A percentile compares a stretch with the other conserved stretches of the same genome.
Evolutionary conservation across 1,139 yeast genomes (phyloP).

Genomic region (Magnusiomyces paraingens): DNA sequence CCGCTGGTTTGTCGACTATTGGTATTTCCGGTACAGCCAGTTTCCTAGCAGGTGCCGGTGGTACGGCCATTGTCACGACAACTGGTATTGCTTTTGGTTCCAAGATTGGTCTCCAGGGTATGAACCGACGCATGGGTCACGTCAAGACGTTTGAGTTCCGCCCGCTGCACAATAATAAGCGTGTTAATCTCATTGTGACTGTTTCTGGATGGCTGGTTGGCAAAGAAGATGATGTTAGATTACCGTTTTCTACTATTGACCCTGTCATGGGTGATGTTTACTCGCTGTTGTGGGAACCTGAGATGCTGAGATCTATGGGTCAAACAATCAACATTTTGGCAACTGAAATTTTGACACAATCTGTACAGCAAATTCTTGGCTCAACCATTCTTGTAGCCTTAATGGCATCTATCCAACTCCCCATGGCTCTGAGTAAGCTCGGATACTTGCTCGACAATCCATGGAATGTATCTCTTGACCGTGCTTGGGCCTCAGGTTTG

Average conservation of each 20-base stretch:
- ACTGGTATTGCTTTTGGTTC: conserved; percentile 93
- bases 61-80: conserved; percentile 88
- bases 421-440: conserved; percentile 83
- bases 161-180: conserved; percentile 84
- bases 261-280: conserved; percentile 97
- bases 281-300: conserved; percentile 96
- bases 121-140: conserved; percentile 80
- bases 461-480: conserved; percentile 93
- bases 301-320: conserved; percentile 92
- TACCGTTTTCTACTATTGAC: conserved; percentile 93
- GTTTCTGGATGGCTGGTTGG: conserved; percentile 99
- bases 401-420: conserved; percentile 93
- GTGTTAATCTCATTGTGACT: conserved; percentile 83
- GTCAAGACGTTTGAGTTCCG: conserved; percentile 90
- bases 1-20: conserved; percentile 92
- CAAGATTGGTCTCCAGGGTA: conserved; percentile 77
- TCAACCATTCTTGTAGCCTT: conserved; percentile 86
- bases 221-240: conserved; percentile 87
- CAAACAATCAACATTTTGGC: conserved; percentile 92
- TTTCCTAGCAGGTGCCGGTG: conserved; percentile 94
- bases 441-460: conserved; percentile 93
- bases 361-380: conserved; percentile 92
- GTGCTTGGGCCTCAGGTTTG: conserved; percentile 96
- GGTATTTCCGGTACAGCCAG: conserved; percentile 91
- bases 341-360: conserved; percentile 85